A percentile compares a stretch with the other conserved stretches of the same genome.
phyloP scores from a whole-genome alignment of 78 protist genomes.

The Creolimax fragrantissima region DNA sequence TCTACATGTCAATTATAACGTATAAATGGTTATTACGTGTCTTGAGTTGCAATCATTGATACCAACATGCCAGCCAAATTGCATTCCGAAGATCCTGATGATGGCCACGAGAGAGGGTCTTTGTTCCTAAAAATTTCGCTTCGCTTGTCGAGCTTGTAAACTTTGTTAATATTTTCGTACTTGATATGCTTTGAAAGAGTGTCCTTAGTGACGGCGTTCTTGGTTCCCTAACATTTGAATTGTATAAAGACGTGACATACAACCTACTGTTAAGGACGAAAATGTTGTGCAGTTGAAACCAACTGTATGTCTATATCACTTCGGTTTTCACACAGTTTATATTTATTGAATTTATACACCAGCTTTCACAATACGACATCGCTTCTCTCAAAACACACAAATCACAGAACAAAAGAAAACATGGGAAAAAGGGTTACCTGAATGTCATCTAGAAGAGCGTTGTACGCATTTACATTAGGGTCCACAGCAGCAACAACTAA shows the following conservation, averaged over 20 bases:
- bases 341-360: no score
- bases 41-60: background rate
- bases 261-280: background rate
- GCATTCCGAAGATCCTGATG: background rate
- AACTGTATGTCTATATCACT: no score
- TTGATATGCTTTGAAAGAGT: background rate
- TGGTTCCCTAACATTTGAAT: background rate
- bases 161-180: background rate
- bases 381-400: background rate
- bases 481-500: background rate
- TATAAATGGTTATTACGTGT: background rate
- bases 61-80: background rate
- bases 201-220: background rate
- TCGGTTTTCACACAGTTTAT: no score
- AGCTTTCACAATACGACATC: no score
- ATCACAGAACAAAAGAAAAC: background rate
- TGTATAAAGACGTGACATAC: background rate
- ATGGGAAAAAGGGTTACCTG: background rate
- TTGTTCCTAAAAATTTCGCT: background rate
- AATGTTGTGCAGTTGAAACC: no score
- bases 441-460: background rate
- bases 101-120: background rate
- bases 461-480: background rate
- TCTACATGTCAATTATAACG: no score
- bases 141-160: background rate